Evolutionary conservation across 1,284 basidiomycete genomes (phyloP), one percentile per base, ranked within the genome.

Genomic region (Heterobasidion parviporum): DNA sequence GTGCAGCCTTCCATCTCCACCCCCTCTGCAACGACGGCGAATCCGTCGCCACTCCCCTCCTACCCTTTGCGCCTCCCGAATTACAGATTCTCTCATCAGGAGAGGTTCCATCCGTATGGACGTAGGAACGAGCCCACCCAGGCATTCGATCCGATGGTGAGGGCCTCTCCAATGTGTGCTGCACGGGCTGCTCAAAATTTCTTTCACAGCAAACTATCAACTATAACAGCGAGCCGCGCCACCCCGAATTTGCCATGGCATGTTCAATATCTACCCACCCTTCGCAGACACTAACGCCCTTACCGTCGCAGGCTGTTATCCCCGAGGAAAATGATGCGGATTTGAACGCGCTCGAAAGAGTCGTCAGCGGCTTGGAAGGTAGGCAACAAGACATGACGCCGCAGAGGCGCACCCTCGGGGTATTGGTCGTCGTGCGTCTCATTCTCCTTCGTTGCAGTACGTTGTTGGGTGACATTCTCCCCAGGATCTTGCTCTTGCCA

Each of bases 51-150:
- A 18, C 26, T 50, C 15, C 41, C 49, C 9, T 32, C 34, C 9
- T 58, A 56, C 36, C 59, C 58, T 18, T 53, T 60, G 36, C 56
- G 60, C 33, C 59, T 60, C 9, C 59, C 60, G 12, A 61, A 52
- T 33, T 61, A 60, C 45, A 59, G 60, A 10, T 61, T 48, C 52
- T 54, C 58, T 32, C 60, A 61, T 20, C 59, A 58, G 14, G 52
- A 52, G 12, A 52, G 59, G 35, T 58, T 52, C 43, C 60, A 61
- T 33, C 60, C 60, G 4, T 60, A 60, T 44, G 54, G 58, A 33
- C 52, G 57, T 34, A 52, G 50, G 35, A 60, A 57, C 50, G 38
- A 55, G 41, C 53, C 41, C 35, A 8, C 33, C 12, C n/a, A 55
- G 52, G 47, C 49, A 41, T 32, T 10, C 44, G 47, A 16, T 38